Base-by-base conservation (phyloP, 2,329 filamentous ascomycete genomes). In the Penicillium aurantiogriseum region DNA sequence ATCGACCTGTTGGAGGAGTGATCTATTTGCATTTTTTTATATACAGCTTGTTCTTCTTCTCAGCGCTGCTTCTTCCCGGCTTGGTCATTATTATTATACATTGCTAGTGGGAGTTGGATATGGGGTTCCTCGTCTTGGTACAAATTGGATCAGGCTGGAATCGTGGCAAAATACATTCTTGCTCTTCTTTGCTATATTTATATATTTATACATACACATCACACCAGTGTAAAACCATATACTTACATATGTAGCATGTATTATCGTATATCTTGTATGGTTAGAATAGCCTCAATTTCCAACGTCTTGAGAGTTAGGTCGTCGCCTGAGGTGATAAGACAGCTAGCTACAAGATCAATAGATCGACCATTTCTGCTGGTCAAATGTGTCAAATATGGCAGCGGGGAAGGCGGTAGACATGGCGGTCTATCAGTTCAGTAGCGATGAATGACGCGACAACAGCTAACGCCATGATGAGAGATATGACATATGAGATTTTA, bases 1-100 rank as follows among this genome's bases (percentile, higher is more conserved):
- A 78, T 82, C 59, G 80, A 84, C 31, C 67, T 82, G 59, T 71
- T 85, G 57, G 76, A 80, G 59, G 76, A 72, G 58, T 76, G 64
- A 68, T 58, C 33, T 19, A 40, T 23, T 10, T 55, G 51, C 47
- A 54, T 61, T 29, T 53, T 13, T 45, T 35, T 62, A 51, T 53
- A 60, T 33, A 54, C 17, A 2, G 52, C 49, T 54, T 57, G 45
- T 52, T 58, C 44, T 56, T 58, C n/a, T 51, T 57, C 47, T 48
- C 59, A 63, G 63, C 60, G 62, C 23, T 55, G 39, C 39, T 60
- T 55, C 17, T 63, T 58, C 9, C 29, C 47, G 10, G 15, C 19
- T 51, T 7, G 15, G 44, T 23, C 13, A 11, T 27, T 23, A n/a
- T 42, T 17, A 33, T 53, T 49, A 51, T 48, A 54, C 43, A 54